Base-by-base conservation (phyloP, 1,284 basidiomycete species). In the Exsudoporus floridanus region DNA sequence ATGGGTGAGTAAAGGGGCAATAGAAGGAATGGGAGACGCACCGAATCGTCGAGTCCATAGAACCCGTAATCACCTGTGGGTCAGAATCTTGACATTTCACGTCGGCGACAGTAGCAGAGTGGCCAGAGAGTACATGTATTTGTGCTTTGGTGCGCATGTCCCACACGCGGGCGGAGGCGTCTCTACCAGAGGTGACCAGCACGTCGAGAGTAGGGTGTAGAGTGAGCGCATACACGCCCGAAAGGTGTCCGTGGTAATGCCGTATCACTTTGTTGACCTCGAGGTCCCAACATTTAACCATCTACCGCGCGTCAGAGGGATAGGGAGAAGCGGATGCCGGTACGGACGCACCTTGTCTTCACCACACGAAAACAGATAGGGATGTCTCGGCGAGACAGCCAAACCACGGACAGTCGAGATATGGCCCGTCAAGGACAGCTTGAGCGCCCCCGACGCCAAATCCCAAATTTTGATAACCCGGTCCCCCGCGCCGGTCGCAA, bases 381-480 rank as follows among this genome's bases (percentile, higher is more conserved):
- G 97, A 74, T 98, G 96, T 52, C 96, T 77, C 8, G 88, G 76
- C 1, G 92, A 95, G 19, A 99, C 92, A 5, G 94, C 96, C 42
- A 99, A 73, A 0, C 96, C 96, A 38, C 97, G 82, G 21, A 99
- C 94, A 1, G 96, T 97, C 28, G 92, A 95, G 50, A 99, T 99
- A 70, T 99, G 96, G 8, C 97, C 96, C 4, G 97, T 99, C 61
- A 99, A 75, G 39, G 91, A 94, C 36, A 99, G 76, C 73, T 95
- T 98, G 66, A 99, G 78, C 73, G 98, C 94, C 30, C 96, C 96
- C 7, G 87, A 91, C 7, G 97, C 97, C 60, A 99, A 71, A 70
- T 99, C 95, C 96, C 96, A 99, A n/a, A 99, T 94, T 77, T 99
- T 99, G 72, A 99, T 92, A 43, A 99, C 94, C 31, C 96, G 84